Conservation (phyloP, 768 basidiomycete genomes). For the Coprinopsis strossmayeri region DNA sequence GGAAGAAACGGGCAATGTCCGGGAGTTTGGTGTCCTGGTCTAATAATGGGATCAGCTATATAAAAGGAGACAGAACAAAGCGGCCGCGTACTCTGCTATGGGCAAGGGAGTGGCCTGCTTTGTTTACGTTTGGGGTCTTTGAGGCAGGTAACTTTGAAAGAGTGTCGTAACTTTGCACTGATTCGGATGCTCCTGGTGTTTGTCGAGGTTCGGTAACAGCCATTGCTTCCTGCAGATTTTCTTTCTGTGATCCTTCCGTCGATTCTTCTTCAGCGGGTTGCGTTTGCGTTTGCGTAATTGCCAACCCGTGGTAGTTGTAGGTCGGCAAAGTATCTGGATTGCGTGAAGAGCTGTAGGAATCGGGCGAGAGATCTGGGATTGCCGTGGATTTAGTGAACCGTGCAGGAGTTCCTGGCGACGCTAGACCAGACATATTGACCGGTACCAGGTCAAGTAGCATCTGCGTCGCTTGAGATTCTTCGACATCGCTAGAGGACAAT, state of each 20-base stretch:
- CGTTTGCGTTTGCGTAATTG: slow-evolving; percentile 46
- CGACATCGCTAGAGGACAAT: slow-evolving; percentile 29
- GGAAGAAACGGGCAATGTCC: too few relatives aligned
- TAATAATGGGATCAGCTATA: not conserved
- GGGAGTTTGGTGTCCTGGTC: slow-evolving; percentile 8
- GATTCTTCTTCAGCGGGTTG: slow-evolving; percentile 30
- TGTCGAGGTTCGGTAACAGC: not conserved
- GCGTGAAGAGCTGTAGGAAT: slow-evolving; percentile 33
- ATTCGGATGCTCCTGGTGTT: slow-evolving; percentile 6
- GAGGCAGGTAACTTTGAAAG: slow-evolving; percentile 2
- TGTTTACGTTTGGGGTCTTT: not conserved
- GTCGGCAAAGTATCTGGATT: slow-evolving; percentile 30
- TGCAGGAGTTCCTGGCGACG: slow-evolving; percentile 3
- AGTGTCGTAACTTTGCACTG: not conserved
- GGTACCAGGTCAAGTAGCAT: slow-evolving; percentile 40
- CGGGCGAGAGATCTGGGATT: slow-evolving; percentile 27
- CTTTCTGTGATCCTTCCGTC: slow-evolving; percentile 46
- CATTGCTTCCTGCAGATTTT: slow-evolving; percentile 29
- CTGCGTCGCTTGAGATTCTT: slow-evolving; percentile 50
- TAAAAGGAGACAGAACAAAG: not conserved
- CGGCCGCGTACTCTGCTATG: slow-evolving; percentile 3
- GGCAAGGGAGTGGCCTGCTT: slow-evolving; percentile 4
- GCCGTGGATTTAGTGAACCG: not conserved
- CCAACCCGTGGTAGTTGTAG: slow-evolving; percentile 56
- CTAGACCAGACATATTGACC: not conserved